Evolutionary conservation across 257 asterid genomes (phyloP), one percentile per base, ranked within the genome.

Genomic region (Penstemon barbatus): DNA sequence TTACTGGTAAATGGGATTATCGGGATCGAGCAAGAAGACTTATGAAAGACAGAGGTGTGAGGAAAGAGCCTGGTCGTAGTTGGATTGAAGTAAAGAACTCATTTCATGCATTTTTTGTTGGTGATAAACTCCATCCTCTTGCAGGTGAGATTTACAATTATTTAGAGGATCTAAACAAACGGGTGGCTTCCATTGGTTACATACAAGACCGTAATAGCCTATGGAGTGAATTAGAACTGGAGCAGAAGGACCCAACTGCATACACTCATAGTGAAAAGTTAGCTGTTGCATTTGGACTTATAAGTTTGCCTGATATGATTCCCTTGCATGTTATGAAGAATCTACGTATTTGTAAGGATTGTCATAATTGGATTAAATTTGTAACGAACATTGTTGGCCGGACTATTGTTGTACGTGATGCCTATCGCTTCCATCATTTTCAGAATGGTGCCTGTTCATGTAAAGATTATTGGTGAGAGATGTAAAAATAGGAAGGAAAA

Each of bases 31-130:
- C 87, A 70, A 85, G 98, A 81, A 79, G 63, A 57, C 82, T 89
- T 72, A 91, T 91, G 96, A 89, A 83, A 84, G 83, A 84, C 55
- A 85, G 81, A 79, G 95, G 91, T 39, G 89, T 89, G 63, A 84
- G 79, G 79, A 92, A 87, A 79, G 98, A 92, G 80, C 96, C 96
- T 33, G 98, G 98, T 51, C 86, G 85, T 33, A 92, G 98, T 75
- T 91, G 97, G 97, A 79, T 89, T 53, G 94, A 86, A 80, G 85
- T 86, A 41, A 84, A 82, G 72, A 86, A 87, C 70, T 67, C 71
- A 11, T 77, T 86, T 42, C 92, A 91, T 78, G 87, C 89, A 62
- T 91, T 91, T 80, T 86, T 83, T 70, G 97, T 76, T 65, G 96
- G 96, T 6, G 97, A 91, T 80, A 76, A 69, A 50, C 86, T 84